Base-by-base conservation (phyloP, 208 protist species). In the Naegleria lovaniensis region DNA sequence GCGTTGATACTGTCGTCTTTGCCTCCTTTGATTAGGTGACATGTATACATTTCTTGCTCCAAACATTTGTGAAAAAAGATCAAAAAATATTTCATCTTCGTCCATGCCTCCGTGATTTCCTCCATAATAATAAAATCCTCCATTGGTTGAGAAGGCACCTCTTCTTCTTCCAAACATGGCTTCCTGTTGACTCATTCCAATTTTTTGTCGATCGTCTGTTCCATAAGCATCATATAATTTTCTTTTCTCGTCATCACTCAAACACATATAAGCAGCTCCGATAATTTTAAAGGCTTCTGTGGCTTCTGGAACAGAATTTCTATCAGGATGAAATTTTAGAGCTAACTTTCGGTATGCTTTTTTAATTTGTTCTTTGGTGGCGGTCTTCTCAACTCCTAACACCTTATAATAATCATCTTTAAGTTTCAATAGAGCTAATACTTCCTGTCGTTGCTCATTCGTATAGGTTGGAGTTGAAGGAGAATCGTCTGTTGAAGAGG, bases 241-340 rank as follows among this genome's bases (percentile, higher is more conserved):
- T 5, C 96, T 93, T 93, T 97, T 97, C 15, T 93, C 94, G 7
- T 90, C 85, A 89, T 98, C 96, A 25, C 92, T 93, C 38, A 98
- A 91, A 22, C 93, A 95, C 22, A 92, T 85, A 92, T 97, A 92
- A 7, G 96, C 96, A 15, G 93, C 94, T 52, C 95, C 94, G 13
- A 98, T 93, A 41, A 97, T 76, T 94, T 97, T 97, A 91, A 98
- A 98, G 16, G 96, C 96, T 83, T 98, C 96, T 22, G 90, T 93
- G 22, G 96, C 94, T 84, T 94, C 90, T 25, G 92, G 88, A 87
- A 96, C 92, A 86, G 95, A 96, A 92, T 97, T 97, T 92, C 97
- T 97, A 92, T 98, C 96, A 7, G 96, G 96, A 91, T 98, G 96
- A 83, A 96, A 97, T 91, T 93, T 95, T 38, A 97, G 91, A 58